These are phyloP conservation scores for Ashbya aceris DNA, from an alignment of 1,139 yeast genomes.

Conservation along the genomic window DNA sequence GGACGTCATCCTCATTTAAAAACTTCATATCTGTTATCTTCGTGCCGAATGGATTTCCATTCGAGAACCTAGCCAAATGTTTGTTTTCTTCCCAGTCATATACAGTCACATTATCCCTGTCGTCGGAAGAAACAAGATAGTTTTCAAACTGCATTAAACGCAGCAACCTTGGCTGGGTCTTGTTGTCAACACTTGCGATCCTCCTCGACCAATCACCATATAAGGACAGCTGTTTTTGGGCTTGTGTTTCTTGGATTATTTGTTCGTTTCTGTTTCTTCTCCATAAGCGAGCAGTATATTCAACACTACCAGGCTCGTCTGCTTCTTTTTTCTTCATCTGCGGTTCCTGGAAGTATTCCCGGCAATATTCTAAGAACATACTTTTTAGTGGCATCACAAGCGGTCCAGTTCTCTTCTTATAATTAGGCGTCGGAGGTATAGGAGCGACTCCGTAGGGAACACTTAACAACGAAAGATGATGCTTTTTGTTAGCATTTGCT, in stretches of 20 bases:
- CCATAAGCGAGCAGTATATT: constrained; percentile 79
- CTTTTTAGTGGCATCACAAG: constrained; percentile 57
- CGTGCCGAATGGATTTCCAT: constrained; percentile 80
- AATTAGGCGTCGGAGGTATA: constrained; percentile 34
- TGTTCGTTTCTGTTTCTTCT: constrained; percentile 80
- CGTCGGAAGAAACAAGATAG: constrained; percentile 72
- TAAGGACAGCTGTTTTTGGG: constrained; percentile 75
- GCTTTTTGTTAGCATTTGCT: constrained; percentile 3
- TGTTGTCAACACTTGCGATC: constrained; percentile 55
- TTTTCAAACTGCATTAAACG: constrained; percentile 88
- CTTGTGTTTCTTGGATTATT: constrained; percentile 81
- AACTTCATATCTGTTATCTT: constrained; percentile 80
- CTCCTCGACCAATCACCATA: constrained; percentile 79
- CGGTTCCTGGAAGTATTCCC: constrained; percentile 94
- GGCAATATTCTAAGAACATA: constrained; percentile 77
- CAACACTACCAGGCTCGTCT: constrained; percentile 90
- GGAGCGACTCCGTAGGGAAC: constrained; percentile 44
- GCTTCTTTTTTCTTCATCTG: constrained; percentile 81
- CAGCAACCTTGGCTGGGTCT: constrained; percentile 68
- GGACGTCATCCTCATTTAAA: constrained; percentile 85
- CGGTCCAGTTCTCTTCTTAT: constrained; percentile 24
- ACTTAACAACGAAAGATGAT: constrained; percentile 20
- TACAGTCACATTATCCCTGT: constrained; percentile 70
- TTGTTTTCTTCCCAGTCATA: constrained; percentile 77
- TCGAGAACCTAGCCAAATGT: constrained; percentile 61